Evolutionary conservation across 164 flowering plant species (phyloP).

Genomic region (Aristolochia fimbriata): DNA sequence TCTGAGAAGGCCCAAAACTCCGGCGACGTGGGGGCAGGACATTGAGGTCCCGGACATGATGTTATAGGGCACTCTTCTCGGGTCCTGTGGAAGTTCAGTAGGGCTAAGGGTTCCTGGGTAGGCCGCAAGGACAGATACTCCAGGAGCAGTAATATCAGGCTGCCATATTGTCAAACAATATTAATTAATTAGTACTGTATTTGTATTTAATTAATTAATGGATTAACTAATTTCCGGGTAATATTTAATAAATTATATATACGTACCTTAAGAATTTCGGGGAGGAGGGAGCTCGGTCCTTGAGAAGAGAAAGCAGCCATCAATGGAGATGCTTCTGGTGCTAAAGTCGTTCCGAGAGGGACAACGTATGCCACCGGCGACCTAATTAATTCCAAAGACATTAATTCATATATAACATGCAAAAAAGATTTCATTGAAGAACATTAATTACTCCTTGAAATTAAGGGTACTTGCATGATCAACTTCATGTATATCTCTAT

Average conservation of each 20-base stretch:
- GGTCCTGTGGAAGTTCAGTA: conserved; percentile 13
- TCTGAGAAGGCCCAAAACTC: conserved; percentile 55
- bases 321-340: conserved; percentile 53
- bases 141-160: conserved; percentile 83
- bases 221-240: too few relatives aligned
- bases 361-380: conserved; percentile 44
- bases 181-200: not conserved
- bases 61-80: conserved; percentile 25
- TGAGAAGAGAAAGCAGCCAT: conserved; percentile 79
- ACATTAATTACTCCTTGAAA: too few relatives aligned
- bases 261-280: conserved; percentile 73
- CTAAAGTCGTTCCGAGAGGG: conserved; percentile 24
- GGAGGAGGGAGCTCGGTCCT: conserved; percentile 60
- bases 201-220: too few relatives aligned
- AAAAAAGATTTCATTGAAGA: too few relatives aligned
- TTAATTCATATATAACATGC: too few relatives aligned
- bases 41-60: conserved; percentile 58
- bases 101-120: conserved; percentile 25
- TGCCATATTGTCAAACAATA: conserved; percentile 7
- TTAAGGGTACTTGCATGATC: too few relatives aligned
- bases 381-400: conserved; percentile 29
- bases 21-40: conserved; percentile 69
- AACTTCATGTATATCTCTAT: too few relatives aligned
- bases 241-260: too few relatives aligned
- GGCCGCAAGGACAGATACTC: conserved; percentile 57